phyloP scores from a whole-genome alignment of 1,139 yeast genomes.

The Candida labiduridarum region DNA sequence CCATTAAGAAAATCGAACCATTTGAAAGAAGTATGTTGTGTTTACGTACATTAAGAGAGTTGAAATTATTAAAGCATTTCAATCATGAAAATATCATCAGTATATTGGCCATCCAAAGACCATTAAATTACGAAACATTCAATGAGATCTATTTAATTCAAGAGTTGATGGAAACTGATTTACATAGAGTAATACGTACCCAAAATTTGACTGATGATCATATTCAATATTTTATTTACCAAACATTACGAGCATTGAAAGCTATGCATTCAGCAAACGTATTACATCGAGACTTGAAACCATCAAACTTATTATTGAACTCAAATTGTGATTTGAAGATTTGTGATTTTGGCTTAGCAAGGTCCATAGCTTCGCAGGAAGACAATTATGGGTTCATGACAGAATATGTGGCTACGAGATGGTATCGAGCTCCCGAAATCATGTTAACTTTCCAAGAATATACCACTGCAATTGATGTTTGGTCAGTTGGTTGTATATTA shows the following conservation, averaged over 20 bases:
- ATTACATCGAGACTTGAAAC: conserved; percentile 44
- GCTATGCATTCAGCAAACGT: conserved; percentile 61
- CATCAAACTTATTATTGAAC: conserved; percentile 39
- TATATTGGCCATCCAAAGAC: conserved; percentile 42
- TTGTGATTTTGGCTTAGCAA: conserved; percentile 59
- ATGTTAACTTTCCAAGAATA: conserved; percentile 72
- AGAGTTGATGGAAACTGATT: conserved; percentile 72
- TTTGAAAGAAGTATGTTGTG: conserved; percentile 40
- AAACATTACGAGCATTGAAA: conserved; percentile 63
- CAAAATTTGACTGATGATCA: conserved; percentile 63
- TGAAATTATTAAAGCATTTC: conserved; percentile 37
- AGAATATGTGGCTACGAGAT: conserved; percentile 77
- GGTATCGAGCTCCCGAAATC: conserved; percentile 82
- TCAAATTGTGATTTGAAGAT: conserved; percentile 45
- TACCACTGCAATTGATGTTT: conserved; percentile 71
- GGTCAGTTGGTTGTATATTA: conserved; percentile 80
- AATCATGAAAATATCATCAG: conserved; percentile 44
- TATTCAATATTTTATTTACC: conserved; percentile 68
- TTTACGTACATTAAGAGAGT: conserved; percentile 45
- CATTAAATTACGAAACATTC: conserved; percentile 39
- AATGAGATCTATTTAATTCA: conserved; percentile 72
- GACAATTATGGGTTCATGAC: conserved; percentile 47
- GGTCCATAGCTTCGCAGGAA: conserved; percentile 40
- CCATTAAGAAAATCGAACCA: conserved; percentile 46
- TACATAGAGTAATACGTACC: conserved; percentile 57